Base-by-base conservation (phyloP, 2,329 filamentous ascomycete genomes). In the Ophiostoma quercus region DNA sequence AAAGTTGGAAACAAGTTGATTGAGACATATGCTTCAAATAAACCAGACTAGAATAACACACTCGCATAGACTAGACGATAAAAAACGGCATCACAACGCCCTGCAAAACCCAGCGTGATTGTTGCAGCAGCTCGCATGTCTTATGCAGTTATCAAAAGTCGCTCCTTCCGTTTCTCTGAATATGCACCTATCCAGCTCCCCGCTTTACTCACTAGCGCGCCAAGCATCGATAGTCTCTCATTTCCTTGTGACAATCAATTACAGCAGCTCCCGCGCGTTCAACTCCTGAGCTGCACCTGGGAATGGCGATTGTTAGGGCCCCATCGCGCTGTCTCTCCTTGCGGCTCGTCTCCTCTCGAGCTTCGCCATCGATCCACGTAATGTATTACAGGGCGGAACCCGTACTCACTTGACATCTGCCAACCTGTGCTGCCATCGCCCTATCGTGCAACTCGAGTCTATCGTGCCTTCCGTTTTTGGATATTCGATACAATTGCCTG, bases 331-430 rank as follows among this genome's bases (percentile, higher is more conserved):
- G 51, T 57, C 51, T 25, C 51, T 57, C 22, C 51, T 57, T n/a
- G 16, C 41, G 14, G 14, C 41, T 19, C 14, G 3, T 14, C 41
- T 43, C 41, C 41, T 14, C 11, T 43, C 12, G 43, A 47, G 43
- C 5, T 47, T 47, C 51, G n/a, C 51, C 51, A 57, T 57, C n/a
- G 14, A 22, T n/a, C 51, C 51, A 57, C 51, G 22, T 22, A 22
- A 57, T 57, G 51, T 57, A 57, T 57, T 29, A 57, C 51, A 57
- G 51, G 51, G 51, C 51, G 51, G 51, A 57, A 29, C n/a, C 14
- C 22, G 51, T 29, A 11, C 25, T 25, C n/a, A 12, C n/a, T 25
- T 57, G 51, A 62, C 57, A 62, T 62, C 57, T 62, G n/a, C 51
- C 51, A 62, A 7, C 57, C 32, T 62, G 57, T n/a, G 32, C 41